Evolutionary conservation across 371 early-diverging fungal genomes (phyloP), one percentile per base, ranked within the genome.

Genomic region (Actinomucor elegans): DNA sequence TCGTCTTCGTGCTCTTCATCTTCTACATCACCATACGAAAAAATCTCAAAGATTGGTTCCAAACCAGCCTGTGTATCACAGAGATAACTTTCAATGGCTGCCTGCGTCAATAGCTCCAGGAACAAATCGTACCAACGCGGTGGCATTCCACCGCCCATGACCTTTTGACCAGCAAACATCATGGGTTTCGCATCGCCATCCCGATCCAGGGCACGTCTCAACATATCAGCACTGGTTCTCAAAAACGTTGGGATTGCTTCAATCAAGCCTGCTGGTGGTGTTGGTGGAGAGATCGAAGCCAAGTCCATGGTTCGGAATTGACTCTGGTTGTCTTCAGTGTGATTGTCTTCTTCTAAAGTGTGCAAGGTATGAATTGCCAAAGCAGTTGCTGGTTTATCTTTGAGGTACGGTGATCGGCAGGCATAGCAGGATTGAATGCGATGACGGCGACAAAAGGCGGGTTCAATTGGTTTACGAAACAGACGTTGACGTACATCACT

Each of bases 191-290:
- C 59, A 14, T 67, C 61, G 28, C 54, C 52, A 24, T 27, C 32
- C 23, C 32, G 20, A 24, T 77, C 78, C 23, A 77, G 35, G 4
- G 66, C 64, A 35, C 62, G 66, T 48, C 78, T 55, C 4, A 77
- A 57, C 60, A 77, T 69, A 52, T 81, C 79, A 2, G 81, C 84
- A 24, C 81, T 80, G 12, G 80, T 77, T 52, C 75, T 73, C 10
- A 84, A 31, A 49, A 84, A 84, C 0, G 80, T 69, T 0, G 84
- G 82, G 28, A 84, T 79, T 15, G 82, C 79, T 37, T 84, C 82
- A 9, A 71, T 72, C n/a, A 84, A 52, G 14, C 84, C 78, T 28
- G 64, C 42, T 57, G 64, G 43, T 12, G 55, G 47, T n/a, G 57
- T 36, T 8, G 64, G 48, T 10, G 59, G 48, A 1, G 52, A 46